Evolutionary conservation across 2,329 filamentous ascomycete genomes (phyloP), one percentile per base, ranked within the genome.

Genomic region (Fusarium sp.): DNA sequence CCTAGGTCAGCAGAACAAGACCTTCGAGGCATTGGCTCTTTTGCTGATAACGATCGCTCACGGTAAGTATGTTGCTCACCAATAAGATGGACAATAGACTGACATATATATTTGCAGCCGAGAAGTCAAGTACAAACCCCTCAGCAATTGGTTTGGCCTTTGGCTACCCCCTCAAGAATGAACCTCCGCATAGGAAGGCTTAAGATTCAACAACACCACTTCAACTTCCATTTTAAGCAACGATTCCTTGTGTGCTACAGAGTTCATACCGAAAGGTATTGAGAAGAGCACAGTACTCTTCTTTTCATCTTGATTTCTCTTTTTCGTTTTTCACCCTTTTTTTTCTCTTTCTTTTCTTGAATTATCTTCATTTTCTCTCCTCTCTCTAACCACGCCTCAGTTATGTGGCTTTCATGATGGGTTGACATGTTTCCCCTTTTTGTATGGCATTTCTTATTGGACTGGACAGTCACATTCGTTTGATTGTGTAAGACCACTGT

Each of bases 131-230:
- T 77, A 77, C 32, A 77, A 76, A 60, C 75, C 75, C 8, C 73
- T 77, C 33, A 70, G 72, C 46, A 77, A 76, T 44, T 77, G 75
- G 75, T 77, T 76, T 37, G 73, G 73, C 50, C 64, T 77, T 53
- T 77, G 75, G 75, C 44, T 77, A 27, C 75, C 75, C 27, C 70
- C 70, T 63, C 65, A 74, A 18, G 62, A 62, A 33, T 64, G 48
- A 70, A 20, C 14, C 18, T 37, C 30, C 44, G 17, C 35, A 35
- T 20, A 38, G 27, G 53, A 18, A 35, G 49, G 46, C 49, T 11
- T 6, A 46, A 48, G 37, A 23, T 58, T 52, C 37, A 20, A 54
- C 35, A 20, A 48, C 30, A 35, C 26, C 26, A 50, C 33, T 59
- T 48, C 32, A 32, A 46, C 26, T 52, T 32, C 45, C 49, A 38